Evolutionary conservation across 345 rosid species (phyloP).

Genomic region (Tarenaya hassleriana): DNA sequence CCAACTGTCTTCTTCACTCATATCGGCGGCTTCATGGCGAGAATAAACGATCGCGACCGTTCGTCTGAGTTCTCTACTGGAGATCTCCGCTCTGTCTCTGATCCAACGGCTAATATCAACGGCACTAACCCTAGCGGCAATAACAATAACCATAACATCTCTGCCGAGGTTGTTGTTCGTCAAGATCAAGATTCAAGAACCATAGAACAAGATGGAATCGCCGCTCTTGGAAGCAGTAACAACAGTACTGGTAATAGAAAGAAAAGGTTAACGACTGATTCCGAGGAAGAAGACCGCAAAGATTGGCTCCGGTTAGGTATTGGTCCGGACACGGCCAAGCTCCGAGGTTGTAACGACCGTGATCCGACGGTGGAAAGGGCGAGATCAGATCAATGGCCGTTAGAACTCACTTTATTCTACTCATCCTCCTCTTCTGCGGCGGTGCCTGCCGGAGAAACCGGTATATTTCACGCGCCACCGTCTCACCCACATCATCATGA

Average conservation of each 20-base stretch:
- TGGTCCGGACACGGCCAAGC: slow-evolving; percentile 39
- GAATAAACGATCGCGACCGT: slow-evolving; percentile 23
- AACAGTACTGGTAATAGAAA: too few relatives aligned
- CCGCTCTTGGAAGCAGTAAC: slow-evolving; percentile 10
- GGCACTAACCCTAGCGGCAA: slow-evolving; percentile 23
- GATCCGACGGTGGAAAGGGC: slow-evolving; percentile 1
- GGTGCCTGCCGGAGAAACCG: slow-evolving; percentile 13
- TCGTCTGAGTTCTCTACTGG: slow-evolving; percentile 18
- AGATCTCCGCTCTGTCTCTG: slow-evolving; percentile 43
- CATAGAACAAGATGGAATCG: slow-evolving; percentile 23
- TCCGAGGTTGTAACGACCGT: slow-evolving; percentile 27
- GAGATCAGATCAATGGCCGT: slow-evolving; percentile 32
- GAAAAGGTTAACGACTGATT: background rate
- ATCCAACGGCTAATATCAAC: slow-evolving; percentile 25
- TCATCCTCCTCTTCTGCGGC: slow-evolving; percentile 30
- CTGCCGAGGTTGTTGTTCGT: slow-evolving; percentile 30
- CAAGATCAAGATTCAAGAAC: slow-evolving; percentile 53
- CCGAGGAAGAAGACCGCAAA: slow-evolving; percentile 39
- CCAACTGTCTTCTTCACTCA: slow-evolving; percentile 26
- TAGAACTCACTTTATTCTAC: slow-evolving; percentile 70
- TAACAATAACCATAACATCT: too few relatives aligned
- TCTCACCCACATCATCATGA: slow-evolving; percentile 23
- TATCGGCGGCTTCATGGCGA: slow-evolving; percentile 28
- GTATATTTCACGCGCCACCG: slow-evolving; percentile 13
- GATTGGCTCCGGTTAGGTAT: slow-evolving; percentile 82